Percentiles rank a stretch among this genome's conserved stretches.
Conservation (phyloP, 2,329 filamentous ascomycete species). For the Diaporthe ampelina region DNA sequence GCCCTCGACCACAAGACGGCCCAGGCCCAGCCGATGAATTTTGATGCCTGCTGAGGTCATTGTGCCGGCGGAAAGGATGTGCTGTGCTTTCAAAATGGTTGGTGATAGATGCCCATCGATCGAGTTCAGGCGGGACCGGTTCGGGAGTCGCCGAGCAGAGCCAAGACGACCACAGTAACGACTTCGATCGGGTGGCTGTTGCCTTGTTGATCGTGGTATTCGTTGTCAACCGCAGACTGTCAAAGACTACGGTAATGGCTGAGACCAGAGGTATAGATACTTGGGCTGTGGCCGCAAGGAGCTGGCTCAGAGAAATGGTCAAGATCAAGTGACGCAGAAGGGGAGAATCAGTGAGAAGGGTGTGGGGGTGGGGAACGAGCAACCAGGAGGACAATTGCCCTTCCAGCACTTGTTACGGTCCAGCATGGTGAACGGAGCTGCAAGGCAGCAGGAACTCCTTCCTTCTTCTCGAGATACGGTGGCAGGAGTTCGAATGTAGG, state of each 20-base stretch:
- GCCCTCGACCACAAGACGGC: constrained; percentile 12
- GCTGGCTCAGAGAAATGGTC: not conserved
- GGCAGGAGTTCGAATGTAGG: not conserved
- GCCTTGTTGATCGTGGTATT: not conserved
- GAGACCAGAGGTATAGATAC: too few relatives aligned
- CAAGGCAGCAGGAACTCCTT: not conserved
- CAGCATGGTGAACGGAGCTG: not conserved
- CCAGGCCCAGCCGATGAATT: constrained; percentile 3
- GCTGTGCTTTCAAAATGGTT: fast-evolving
- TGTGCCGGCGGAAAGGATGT: too few relatives aligned
- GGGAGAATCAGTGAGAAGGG: not conserved
- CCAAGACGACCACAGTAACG: not conserved
- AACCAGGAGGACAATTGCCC: not conserved
- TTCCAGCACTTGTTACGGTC: not conserved
- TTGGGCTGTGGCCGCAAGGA: not conserved
- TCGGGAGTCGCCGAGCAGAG: too few relatives aligned
- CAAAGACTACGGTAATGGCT: too few relatives aligned
- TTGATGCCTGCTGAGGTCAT: not conserved
- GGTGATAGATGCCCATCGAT: too few relatives aligned
- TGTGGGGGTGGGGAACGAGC: not conserved
- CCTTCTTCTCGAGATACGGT: not conserved
- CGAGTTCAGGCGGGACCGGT: not conserved
- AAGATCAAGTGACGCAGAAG: too few relatives aligned
- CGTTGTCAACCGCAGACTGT: not conserved
- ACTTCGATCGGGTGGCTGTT: too few relatives aligned